Conservation (phyloP, 371 early-diverging fungal species). For the Mucor velutinosus region DNA sequence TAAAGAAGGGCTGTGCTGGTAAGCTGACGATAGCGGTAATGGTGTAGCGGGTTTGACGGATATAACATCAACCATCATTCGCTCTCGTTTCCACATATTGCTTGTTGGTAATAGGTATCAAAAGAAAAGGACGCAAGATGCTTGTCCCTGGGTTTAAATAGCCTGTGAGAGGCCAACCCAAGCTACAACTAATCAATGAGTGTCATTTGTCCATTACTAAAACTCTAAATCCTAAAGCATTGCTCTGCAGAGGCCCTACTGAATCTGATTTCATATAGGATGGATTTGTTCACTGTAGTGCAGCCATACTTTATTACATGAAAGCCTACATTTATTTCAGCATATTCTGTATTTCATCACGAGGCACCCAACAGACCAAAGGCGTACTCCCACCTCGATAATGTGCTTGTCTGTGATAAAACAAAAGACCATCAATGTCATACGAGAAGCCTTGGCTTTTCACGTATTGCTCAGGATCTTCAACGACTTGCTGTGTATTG, state of each 20-base stretch:
- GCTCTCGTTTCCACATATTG: constrained; percentile 24
- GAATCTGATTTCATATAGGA: too few species aligned
- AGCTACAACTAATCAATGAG: neutral
- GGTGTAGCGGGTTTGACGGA: neutral
- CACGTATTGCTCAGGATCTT: constrained; percentile 30
- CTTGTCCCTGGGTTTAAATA: neutral
- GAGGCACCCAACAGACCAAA: constrained; percentile 60
- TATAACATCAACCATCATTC: constrained; percentile 29
- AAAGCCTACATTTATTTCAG: neutral
- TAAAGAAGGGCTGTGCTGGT: neutral
- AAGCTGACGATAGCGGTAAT: neutral
- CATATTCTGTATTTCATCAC: constrained; percentile 15
- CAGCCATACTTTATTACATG: neutral
- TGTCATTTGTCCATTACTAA: neutral
- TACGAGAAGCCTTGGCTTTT: constrained; percentile 30
- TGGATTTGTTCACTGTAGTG: neutral
- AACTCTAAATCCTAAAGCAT: too few species aligned
- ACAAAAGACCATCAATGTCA: constrained; percentile 57
- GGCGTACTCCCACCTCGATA: constrained; percentile 61
- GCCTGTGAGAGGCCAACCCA: neutral
- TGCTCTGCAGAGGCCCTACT: too few species aligned
- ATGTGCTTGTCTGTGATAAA: constrained; percentile 60
- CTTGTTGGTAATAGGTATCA: neutral
- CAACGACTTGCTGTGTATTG: constrained; percentile 15
- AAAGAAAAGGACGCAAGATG: neutral